Evolutionary conservation across 2,329 filamentous ascomycete species (phyloP), one percentile per base, ranked within the genome.

Genomic region (Tolypocladium amazonense): DNA sequence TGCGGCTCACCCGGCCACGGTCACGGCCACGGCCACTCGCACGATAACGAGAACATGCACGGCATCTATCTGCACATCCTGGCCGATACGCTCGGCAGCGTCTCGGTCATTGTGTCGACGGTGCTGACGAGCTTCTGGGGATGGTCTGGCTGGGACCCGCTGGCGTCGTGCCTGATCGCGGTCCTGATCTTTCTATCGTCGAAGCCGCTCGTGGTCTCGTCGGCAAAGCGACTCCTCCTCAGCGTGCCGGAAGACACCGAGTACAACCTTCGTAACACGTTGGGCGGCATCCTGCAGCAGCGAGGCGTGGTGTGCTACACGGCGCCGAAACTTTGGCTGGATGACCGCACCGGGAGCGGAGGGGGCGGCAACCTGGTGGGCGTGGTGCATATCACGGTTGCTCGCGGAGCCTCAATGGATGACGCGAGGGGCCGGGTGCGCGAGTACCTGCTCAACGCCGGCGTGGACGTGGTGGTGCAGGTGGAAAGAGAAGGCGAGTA

Each of bases 31-130:
- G 92, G 58, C 25, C 73, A 76, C 59, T 75, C 62, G 30, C 72
- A 92, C 68, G 88, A 91, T 62, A 96, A 96, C 72, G 94, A 99
- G 68, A 99, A 99, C 70, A 97, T 99, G 92, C 77, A 94, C 67
- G 94, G 94, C 15, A 97, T 99, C 65, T 99, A 96, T 73, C 79
- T 99, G 25, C 94, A 99, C 69, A 90, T 99, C 57, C 81, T 97
- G 35, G 94, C 94, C 7, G 94, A 99, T 71, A 96, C 94, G 0
- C 85, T 97, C 37, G 94, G 94, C 33, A 97, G 92, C 59, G 89
- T 92, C 1, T 94, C 94, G 1, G 94, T 99, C 56, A 96, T 99
- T 62, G 85, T 92, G 39, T 97, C 92, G 9, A 99, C 94, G 0
- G 77, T 90, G 0, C 79, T 97, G 27, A 96, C 95, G 0, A 88